Evolutionary conservation across 176 grass and related monocot species (phyloP).

Genomic region (Phoenix roebelenii): DNA sequence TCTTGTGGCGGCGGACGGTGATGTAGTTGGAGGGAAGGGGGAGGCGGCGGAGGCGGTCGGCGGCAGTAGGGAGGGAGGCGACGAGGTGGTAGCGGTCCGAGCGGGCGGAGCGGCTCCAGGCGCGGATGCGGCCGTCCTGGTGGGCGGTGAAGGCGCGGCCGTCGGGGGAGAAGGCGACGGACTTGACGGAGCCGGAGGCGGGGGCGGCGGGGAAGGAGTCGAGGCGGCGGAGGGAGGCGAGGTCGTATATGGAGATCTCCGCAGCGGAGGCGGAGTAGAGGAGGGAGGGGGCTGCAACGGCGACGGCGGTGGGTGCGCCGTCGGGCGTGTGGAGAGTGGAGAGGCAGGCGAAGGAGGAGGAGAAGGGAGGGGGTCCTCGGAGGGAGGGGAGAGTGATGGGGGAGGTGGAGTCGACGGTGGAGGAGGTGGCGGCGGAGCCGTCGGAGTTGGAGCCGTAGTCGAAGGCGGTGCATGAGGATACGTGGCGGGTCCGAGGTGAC

Average conservation of each 20-base stretch:
- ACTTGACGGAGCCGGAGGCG: slow-evolving; percentile 52
- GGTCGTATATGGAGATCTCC: slow-evolving; percentile 30
- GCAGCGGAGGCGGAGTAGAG: slow-evolving; percentile 22
- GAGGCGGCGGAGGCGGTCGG: slow-evolving; percentile 86
- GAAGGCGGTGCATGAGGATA: slow-evolving; percentile 24
- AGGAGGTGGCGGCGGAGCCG: slow-evolving; percentile 11
- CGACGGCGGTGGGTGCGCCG: slow-evolving; percentile 9
- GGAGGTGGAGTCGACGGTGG: slow-evolving; percentile 36
- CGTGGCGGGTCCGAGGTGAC: too few relatives aligned
- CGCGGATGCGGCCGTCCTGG: slow-evolving; percentile 63
- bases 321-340: slow-evolving; percentile 26
- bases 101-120: slow-evolving; percentile 45
- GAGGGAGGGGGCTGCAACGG: slow-evolving; percentile 5
- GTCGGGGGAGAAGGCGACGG: slow-evolving; percentile 31
- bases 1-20: slow-evolving; percentile 67
- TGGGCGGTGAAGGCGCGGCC: slow-evolving; percentile 44
- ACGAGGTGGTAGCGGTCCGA: slow-evolving; percentile 34
- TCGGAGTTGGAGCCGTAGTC: slow-evolving; percentile 28
- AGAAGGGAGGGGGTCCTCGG: background rate
- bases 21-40: slow-evolving; percentile 90
- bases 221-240: slow-evolving; percentile 18
- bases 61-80: slow-evolving; percentile 37
- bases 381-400: slow-evolving; percentile 37
- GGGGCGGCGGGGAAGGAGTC: slow-evolving; percentile 4
- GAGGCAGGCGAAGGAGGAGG: slow-evolving; percentile 26